Percentiles rank a stretch among this genome's conserved stretches.
These are phyloP conservation scores for Gaertneriomyces sp. DNA, from an alignment of 192 early-diverging fungal species.

Conservation along the genomic window DNA sequence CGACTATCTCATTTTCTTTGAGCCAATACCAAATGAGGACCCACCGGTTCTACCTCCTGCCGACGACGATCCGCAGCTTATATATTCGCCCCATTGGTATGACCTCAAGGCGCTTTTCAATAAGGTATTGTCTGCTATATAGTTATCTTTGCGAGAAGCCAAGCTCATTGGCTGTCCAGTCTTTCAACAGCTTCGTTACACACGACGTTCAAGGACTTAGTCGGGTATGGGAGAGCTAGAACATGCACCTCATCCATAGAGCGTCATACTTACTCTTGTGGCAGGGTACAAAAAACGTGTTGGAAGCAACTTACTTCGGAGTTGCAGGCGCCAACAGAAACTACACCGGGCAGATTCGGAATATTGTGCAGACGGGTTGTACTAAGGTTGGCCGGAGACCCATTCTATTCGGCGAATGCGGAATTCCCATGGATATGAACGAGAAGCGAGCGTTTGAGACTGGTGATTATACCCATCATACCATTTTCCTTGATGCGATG, in stretches of 20 bases:
- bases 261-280: slow-evolving; percentile 1
- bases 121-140: slow-evolving; percentile 27
- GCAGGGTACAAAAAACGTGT: slow-evolving; percentile 68
- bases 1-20: slow-evolving; percentile 65
- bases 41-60: slow-evolving; percentile 35
- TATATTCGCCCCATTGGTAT: slow-evolving; percentile 87
- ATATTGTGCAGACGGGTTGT: slow-evolving; percentile 58
- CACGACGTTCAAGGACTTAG: slow-evolving; percentile 77
- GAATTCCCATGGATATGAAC: slow-evolving; percentile 86
- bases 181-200: slow-evolving; percentile 68
- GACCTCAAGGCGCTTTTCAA: slow-evolving; percentile 72
- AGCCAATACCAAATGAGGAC: slow-evolving; percentile 77
- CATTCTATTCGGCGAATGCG: slow-evolving; percentile 73
- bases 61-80: slow-evolving; percentile 50
- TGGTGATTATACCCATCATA: slow-evolving; percentile 69
- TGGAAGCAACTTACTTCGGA: slow-evolving; percentile 77
- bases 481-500: slow-evolving; percentile 73
- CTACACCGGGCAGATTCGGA: slow-evolving; percentile 68
- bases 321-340: slow-evolving; percentile 68
- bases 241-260: slow-evolving; percentile 12
- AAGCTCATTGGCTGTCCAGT: slow-evolving; percentile 6
- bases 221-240: slow-evolving; percentile 42
- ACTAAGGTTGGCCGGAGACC: slow-evolving; percentile 65
- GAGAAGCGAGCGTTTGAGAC: slow-evolving; percentile 65
- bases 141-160: not conserved